phyloP scores from a whole-genome alignment of 768 basidiomycete genomes.

The Termitomyces sp. region DNA sequence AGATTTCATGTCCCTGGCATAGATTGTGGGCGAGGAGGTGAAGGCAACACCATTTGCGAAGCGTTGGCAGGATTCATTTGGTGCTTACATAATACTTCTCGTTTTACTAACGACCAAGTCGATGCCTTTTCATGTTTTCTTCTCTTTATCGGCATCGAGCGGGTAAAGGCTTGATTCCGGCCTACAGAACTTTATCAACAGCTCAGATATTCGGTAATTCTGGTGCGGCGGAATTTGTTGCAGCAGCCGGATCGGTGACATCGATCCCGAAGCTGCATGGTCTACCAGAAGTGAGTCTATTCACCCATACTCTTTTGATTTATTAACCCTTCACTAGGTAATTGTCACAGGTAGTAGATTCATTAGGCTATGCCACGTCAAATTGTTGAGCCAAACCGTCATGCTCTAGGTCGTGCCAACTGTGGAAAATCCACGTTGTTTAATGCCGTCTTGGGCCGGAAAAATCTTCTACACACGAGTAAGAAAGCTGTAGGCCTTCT shows the following conservation, averaged over 20 bases:
- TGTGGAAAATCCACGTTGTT: constrained; percentile 73
- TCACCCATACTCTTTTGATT: not conserved
- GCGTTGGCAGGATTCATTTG: not conserved
- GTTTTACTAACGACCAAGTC: not conserved
- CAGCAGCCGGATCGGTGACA: constrained; percentile 29
- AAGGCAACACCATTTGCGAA: not conserved
- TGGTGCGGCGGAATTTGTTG: constrained; percentile 32
- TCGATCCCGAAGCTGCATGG: constrained; percentile 36
- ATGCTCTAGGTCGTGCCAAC: constrained; percentile 64
- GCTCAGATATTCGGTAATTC: constrained; percentile 24
- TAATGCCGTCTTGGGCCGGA: constrained; percentile 61
- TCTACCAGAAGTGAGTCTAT: constrained; percentile 35
- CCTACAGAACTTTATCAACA: constrained; percentile 5
- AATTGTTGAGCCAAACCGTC: not conserved
- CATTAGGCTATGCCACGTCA: not conserved
- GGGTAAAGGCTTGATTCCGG: not conserved
- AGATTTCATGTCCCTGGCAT: not conserved
- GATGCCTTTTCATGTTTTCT: constrained; percentile 6
- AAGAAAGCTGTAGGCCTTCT: constrained; percentile 59
- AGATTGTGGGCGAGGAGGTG: not conserved
- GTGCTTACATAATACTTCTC: constrained; percentile 7
- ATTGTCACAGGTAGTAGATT: constrained; percentile 35
- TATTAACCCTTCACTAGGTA: constrained; percentile 23
- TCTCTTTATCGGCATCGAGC: constrained; percentile 5
- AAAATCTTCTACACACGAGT: constrained; percentile 53